Evolutionary conservation across 2,329 filamentous ascomycete genomes (phyloP), one percentile per base, ranked within the genome.

Genomic region (Alternaria burnsii): DNA sequence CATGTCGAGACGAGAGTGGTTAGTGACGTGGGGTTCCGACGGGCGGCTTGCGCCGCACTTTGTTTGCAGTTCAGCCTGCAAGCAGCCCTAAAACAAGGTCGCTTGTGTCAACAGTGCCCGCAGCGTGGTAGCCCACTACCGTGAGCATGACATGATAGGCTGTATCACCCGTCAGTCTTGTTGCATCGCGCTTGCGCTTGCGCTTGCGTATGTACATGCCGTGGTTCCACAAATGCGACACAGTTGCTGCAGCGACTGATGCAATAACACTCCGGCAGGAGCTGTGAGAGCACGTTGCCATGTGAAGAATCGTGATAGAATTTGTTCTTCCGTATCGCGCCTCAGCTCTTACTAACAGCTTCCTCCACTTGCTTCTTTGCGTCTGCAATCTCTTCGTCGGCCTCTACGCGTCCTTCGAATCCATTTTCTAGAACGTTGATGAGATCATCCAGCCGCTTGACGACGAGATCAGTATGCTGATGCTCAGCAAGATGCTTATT

Each of bases 381-480:
- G 63, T 75, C 70, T 40, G 73, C 65, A 32, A 55, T 61, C 42
- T 75, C 70, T 14, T 73, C 69, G 28, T 65, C 67, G n/a, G 58
- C 66, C 48, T 72, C 71, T 26, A 71, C 68, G 52, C 70, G 68
- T 44, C 89, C 89, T 52, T 85, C 82, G 72, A 94, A 94, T 0
- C 93, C 93, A 1, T 84, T 79, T 64, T 97, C 92, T 26, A 97
- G 80, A 8, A 97, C 83, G 10, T 82, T 83, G 54, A 95, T 87
- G 66, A 97, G 78, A 61, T 97, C 92, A 74, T 96, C 92, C 61
- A 97, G 76, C 73, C 71, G 63, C 52, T 80, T 77, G 52, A 97
- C 89, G 11, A 88, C 89, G 46, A 94, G 71, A 78, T 96, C 92
- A 0, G 92, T 96, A 76, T 93, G 87, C 65, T 88, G 85, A 74